Conservation (phyloP, 495 filamentous ascomycete species). For the Penicillium argentinense region DNA sequence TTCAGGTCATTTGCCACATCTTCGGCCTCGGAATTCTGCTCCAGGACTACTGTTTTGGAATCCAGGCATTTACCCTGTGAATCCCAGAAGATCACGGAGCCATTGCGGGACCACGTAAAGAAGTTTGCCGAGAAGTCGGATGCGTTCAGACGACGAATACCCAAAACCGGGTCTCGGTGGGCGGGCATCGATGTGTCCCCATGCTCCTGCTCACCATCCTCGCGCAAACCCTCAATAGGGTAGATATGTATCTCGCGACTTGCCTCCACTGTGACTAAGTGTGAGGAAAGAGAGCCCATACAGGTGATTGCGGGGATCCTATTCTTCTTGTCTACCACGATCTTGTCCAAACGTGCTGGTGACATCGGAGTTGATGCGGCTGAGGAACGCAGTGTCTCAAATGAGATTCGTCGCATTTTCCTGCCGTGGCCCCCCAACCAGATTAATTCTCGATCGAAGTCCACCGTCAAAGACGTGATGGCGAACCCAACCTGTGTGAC, state of each 20-base stretch:
- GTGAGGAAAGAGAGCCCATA: constrained; percentile 66
- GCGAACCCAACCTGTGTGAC: constrained; percentile 37
- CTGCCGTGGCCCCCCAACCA: constrained; percentile 57
- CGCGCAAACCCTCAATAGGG: constrained; percentile 28
- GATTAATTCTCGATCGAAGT: constrained; percentile 47
- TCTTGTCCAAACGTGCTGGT: constrained; percentile 22
- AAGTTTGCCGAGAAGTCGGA: constrained; percentile 68
- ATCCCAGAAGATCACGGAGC: constrained; percentile 79
- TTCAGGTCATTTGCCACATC: constrained; percentile 74
- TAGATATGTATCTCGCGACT: constrained; percentile 71
- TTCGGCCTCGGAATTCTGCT: constrained; percentile 59
- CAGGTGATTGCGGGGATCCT: constrained; percentile 52
- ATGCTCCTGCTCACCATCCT: constrained; percentile 32
- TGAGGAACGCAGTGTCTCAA: constrained; percentile 37
- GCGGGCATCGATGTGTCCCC: constrained; percentile 53
- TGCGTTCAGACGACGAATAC: constrained; percentile 61
- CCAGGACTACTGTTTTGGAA: constrained; percentile 65
- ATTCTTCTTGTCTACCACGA: constrained; percentile 21
- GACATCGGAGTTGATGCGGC: constrained; percentile 23
- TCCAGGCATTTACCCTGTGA: constrained; percentile 64
- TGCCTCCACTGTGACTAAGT: constrained; percentile 73
- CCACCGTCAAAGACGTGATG: constrained; percentile 54
- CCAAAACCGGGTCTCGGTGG: constrained; percentile 76
- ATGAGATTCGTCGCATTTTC: constrained; percentile 36
- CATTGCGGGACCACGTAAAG: constrained; percentile 81